These are phyloP conservation scores for Blastobotrys americana DNA, from an alignment of 805 yeast species.

Conservation along the genomic window DNA sequence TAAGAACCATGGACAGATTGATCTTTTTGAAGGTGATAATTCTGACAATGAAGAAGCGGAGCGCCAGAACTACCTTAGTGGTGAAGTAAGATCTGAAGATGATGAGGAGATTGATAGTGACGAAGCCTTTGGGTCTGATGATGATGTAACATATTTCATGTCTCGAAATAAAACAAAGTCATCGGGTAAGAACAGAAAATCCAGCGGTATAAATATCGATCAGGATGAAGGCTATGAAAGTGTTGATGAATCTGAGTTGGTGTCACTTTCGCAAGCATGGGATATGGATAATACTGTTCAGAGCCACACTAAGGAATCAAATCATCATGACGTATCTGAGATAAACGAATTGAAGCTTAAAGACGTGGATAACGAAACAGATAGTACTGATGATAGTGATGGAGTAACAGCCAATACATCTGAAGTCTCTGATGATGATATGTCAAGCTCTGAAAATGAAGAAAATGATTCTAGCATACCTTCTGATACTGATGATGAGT, in stretches of 20 bases:
- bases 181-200: slow-evolving; percentile 33
- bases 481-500: slow-evolving; percentile 41
- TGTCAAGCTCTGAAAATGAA: not conserved
- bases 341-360: slow-evolving; percentile 14
- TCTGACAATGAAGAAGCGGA: slow-evolving; percentile 28
- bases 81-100: slow-evolving; percentile 29
- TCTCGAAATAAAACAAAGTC: slow-evolving; percentile 23
- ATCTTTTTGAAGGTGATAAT: slow-evolving; percentile 29
- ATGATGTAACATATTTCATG: slow-evolving; percentile 44
- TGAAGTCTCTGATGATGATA: slow-evolving; percentile 17
- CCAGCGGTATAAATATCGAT: slow-evolving; percentile 40
- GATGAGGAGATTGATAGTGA: slow-evolving; percentile 64
- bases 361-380: slow-evolving; percentile 25
- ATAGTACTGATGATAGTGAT: slow-evolving; percentile 5
- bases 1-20: slow-evolving; percentile 29
- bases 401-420: not conserved
- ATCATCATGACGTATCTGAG: slow-evolving; percentile 6
- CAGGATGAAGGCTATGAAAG: slow-evolving; percentile 63
- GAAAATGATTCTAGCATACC: not conserved
- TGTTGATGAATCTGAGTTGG: slow-evolving; percentile 66
- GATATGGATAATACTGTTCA: slow-evolving; percentile 54
- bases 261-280: slow-evolving; percentile 84
- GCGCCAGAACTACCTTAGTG: slow-evolving; percentile 22
- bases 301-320: not conserved
- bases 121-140: slow-evolving; percentile 78